Evolutionary conservation across 768 basidiomycete genomes (phyloP), one percentile per base, ranked within the genome.

Genomic region (Guyanaporus albipodus): DNA sequence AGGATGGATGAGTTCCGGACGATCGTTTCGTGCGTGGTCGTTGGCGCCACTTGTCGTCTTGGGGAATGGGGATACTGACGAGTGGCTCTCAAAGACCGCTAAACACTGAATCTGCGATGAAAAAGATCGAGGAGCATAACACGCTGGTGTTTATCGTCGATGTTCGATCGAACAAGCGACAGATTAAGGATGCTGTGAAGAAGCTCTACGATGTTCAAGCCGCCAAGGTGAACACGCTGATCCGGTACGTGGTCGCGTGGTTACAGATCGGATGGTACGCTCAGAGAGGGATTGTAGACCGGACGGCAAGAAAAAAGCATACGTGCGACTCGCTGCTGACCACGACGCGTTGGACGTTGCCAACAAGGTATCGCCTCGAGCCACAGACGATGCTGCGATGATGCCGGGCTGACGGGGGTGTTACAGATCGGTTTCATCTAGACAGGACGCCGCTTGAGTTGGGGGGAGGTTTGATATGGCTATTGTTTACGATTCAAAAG

Each of bases 41-140:
- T 11, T 10, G 31, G 4, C n/a, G 2, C 18, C 11, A 14, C 4
- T 21, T 21, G 4, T 11, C 37, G 19, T 34, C 6, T 14, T 28
- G 27, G 10, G 2, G 12, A 11, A 4, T 18, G 4, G 24, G 3
- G 4, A 4, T 15, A 15, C 38, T 53, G 39, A 41, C 40, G 34
- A 18, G 12, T 12, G 19, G 42, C 9, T 31, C 15, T 14, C 8
- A 15, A 46, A 89, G 86, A 42, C 90, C 90, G 15, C 68, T 92
- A 69, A 95, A 92, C 83, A 95, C 92, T 14, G 94, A 98, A 71
- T 86, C 83, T 11, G 94, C 95, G 53, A 97, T 98, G 95, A 95
- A 97, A 82, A 96, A 99, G 82, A 99, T 99, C 48, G 95, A 99
- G 79, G 95, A 97, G 71, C 85, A 97, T 79, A 98, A 99, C 73